Percentiles rank a stretch among this genome's conserved stretches.
Conservation (phyloP, 148 eudicot species). For the Cornus controversa region DNA sequence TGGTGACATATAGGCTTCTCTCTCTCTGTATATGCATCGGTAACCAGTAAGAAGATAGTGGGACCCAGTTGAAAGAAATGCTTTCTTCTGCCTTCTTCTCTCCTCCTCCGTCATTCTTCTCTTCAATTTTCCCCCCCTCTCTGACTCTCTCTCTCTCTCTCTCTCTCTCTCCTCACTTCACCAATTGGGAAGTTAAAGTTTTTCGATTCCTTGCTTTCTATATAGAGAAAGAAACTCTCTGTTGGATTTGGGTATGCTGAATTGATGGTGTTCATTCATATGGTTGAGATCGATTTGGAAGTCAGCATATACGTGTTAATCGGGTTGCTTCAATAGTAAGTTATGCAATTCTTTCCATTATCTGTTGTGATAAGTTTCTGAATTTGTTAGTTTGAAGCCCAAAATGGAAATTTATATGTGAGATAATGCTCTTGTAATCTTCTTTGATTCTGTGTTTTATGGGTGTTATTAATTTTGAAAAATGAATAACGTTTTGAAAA, state of each 20-base stretch:
- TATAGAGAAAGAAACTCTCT: neutral
- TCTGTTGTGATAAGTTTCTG: no score
- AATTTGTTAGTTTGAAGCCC: neutral
- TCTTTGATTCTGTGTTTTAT: neutral
- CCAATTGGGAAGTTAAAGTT: neutral
- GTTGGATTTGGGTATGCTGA: neutral
- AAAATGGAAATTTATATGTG: conserved; percentile 1
- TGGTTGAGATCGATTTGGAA: conserved; percentile 6
- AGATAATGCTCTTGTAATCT: neutral
- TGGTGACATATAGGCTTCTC: neutral
- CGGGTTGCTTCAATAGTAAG: conserved; percentile 25
- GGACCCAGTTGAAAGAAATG: conserved; percentile 20
- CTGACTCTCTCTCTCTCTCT: conserved; percentile 14
- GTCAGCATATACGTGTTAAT: neutral
- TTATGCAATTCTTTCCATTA: neutral
- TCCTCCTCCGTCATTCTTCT: neutral
- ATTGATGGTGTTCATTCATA: neutral
- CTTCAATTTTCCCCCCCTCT: neutral
- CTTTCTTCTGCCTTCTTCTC: conserved; percentile 7
- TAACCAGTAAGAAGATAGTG: neutral
- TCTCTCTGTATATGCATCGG: neutral
- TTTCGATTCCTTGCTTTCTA: conserved; percentile 6
- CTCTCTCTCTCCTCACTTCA: neutral
- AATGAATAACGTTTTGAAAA: neutral
- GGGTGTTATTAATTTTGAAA: neutral